Evolutionary conservation across 768 basidiomycete genomes (phyloP), one percentile per base, ranked within the genome.

Genomic region (Arthromyces matolae): DNA sequence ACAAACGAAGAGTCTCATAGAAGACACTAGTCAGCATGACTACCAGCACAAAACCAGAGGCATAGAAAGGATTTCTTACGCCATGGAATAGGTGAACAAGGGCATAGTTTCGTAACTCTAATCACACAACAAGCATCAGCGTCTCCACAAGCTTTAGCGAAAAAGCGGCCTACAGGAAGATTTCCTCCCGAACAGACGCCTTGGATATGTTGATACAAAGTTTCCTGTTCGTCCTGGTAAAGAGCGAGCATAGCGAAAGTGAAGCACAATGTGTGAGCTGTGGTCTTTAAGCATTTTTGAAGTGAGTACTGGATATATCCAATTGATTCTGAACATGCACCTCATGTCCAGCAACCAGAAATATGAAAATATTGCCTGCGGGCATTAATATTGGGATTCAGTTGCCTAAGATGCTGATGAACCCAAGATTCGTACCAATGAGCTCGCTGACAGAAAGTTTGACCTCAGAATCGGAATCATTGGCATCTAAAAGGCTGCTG

Each of bases 281-380:
- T 65, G 4, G 72, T 71, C 70, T 73, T 5, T 14, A 32, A 23
- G 24, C 18, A 23, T 3, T 42, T 20, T 35, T 19, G 18, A 14
- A 35, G 5, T 8, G 18, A n/a, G 50, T 57, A n/a, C n/a, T n/a
- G n/a, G n/a, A n/a, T n/a, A n/a, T n/a, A n/a, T n/a, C n/a, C n/a
- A n/a, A n/a, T n/a, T n/a, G n/a, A n/a, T n/a, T n/a, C n/a, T n/a
- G n/a, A n/a, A n/a, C n/a, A n/a, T n/a, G 13, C 47, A 78, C 78
- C 66, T 81, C 81, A 48, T 82, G 79, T 8, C 82, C 81, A 19
- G 83, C 83, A 18, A 85, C 59, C n/a, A 83, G 55, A 49, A 75
- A 77, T 16, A 75, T 70, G 44, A 71, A 77, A n/a, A 75, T 67
- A 56, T 77, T 77, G 18, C 70, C 73, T 69, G 37, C 38, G n/a